A percentile compares a stretch with the other conserved stretches of the same genome.
phyloP scores from a whole-genome alignment of 1,284 basidiomycete genomes.

The Bothia castanella region DNA sequence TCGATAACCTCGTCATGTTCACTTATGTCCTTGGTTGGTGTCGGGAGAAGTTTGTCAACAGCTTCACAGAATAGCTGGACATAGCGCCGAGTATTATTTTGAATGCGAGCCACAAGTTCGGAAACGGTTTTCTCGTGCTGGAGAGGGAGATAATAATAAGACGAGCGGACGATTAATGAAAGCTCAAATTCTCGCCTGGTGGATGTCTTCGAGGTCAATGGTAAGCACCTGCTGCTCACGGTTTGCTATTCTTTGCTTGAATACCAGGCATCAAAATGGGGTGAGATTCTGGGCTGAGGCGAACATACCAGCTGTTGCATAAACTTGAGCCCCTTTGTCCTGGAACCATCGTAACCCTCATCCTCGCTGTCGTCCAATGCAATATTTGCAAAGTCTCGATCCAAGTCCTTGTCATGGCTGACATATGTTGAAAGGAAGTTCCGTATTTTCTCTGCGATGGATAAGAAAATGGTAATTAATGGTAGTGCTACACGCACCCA shows the following conservation, averaged over 20 bases:
- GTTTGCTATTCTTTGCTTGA: slow-evolving; percentile 88
- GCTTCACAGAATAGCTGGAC: slow-evolving; percentile 87
- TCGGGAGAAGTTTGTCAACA: slow-evolving; percentile 85
- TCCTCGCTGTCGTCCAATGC: slow-evolving; percentile 58
- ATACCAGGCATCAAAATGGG: slow-evolving; percentile 26
- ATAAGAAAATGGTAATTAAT: slow-evolving; percentile 35
- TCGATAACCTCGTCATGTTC: slow-evolving; percentile 91
- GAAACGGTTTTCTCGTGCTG: slow-evolving; percentile 65
- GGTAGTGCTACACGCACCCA: slow-evolving; percentile 34
- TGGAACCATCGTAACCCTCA: slow-evolving; percentile 36
- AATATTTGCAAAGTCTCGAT: slow-evolving; percentile 66
- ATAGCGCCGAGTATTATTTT: slow-evolving; percentile 87
- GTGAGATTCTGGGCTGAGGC: slow-evolving; percentile 24
- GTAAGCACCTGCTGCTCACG: slow-evolving; percentile 83
- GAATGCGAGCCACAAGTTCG: slow-evolving; percentile 73
- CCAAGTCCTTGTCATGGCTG: slow-evolving; percentile 62
- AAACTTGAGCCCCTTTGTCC: slow-evolving; percentile 68
- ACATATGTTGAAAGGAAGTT: slow-evolving; percentile 69
- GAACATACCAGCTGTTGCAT: slow-evolving; percentile 80
- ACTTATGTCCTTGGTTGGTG: slow-evolving; percentile 84
- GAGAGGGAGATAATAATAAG: background rate
- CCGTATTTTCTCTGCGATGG: slow-evolving; percentile 56
- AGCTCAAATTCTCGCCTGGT: slow-evolving; percentile 44
- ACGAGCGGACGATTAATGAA: background rate
- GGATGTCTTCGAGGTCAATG: slow-evolving; percentile 80